These are phyloP conservation scores for Chlorella variabilis DNA, from an alignment of 163 green algal species.

Conservation along the genomic window DNA sequence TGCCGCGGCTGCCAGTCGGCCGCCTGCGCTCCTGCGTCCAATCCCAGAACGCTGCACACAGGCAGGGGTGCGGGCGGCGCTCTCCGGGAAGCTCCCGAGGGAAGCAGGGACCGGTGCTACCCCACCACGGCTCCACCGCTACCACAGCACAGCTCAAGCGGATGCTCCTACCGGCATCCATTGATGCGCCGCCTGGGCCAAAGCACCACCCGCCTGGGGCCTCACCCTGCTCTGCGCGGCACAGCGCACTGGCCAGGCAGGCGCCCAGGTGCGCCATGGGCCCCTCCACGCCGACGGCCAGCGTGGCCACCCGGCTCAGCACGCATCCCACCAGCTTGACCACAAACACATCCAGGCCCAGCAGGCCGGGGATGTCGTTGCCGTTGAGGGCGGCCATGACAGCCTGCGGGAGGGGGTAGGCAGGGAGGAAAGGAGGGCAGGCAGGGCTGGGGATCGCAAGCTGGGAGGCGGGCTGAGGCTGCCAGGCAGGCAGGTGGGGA, in stretches of 20 bases:
- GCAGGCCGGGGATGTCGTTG: neutral
- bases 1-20: too few relatives aligned
- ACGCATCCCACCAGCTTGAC: neutral
- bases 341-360: neutral
- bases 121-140: too few relatives aligned
- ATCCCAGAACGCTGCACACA: constrained; percentile 3
- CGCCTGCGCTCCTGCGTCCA: too few relatives aligned
- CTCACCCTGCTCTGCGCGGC: neutral
- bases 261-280: constrained; percentile 19
- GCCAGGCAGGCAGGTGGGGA: too few relatives aligned
- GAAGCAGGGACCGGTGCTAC: too few relatives aligned
- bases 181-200: neutral
- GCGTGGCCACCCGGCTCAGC: neutral
- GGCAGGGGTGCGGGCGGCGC: neutral
- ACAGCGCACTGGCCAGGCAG: neutral
- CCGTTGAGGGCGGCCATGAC: constrained; percentile 4
- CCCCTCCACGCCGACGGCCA: neutral
- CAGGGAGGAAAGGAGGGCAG: neutral
- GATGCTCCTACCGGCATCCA: too few relatives aligned
- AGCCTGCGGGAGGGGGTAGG: neutral
- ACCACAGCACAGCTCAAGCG: too few relatives aligned
- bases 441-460: too few relatives aligned
- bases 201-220: neutral
- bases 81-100: too few relatives aligned
- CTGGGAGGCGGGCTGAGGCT: too few relatives aligned